These are phyloP conservation scores for Coemansia aciculifera DNA, from an alignment of 192 early-diverging fungal genomes.

Conservation along the genomic window DNA sequence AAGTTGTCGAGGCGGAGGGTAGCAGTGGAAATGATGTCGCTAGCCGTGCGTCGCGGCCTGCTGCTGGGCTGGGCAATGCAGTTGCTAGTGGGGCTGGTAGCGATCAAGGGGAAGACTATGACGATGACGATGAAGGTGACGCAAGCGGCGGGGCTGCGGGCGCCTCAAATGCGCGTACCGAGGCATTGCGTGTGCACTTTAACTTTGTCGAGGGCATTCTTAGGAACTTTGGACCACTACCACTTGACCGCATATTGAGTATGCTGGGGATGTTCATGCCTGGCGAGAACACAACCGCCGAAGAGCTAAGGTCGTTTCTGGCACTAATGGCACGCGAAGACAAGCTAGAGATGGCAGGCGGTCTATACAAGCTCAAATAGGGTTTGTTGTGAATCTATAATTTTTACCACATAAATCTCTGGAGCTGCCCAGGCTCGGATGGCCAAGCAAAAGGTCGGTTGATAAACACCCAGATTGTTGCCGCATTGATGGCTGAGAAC, in stretches of 20 bases:
- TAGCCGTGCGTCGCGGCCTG: neutral
- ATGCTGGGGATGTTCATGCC: constrained; percentile 60
- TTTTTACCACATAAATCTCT: constrained; percentile 92
- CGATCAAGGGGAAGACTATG: constrained; percentile 4
- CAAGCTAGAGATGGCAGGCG: constrained; percentile 46
- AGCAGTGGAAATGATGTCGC: neutral
- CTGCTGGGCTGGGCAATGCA: neutral
- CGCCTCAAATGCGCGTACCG: constrained; percentile 19
- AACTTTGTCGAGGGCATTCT: constrained; percentile 60
- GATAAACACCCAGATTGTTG: constrained; percentile 78
- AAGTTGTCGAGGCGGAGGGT: constrained; percentile 18
- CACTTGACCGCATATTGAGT: constrained; percentile 56
- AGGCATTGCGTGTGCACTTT: constrained; percentile 54
- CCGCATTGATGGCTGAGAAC: constrained; percentile 62
- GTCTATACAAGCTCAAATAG: constrained; percentile 46
- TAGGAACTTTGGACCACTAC: constrained; percentile 58
- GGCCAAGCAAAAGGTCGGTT: constrained; percentile 74
- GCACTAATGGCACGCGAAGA: constrained; percentile 56
- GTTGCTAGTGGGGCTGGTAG: neutral
- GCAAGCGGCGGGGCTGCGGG: neutral
- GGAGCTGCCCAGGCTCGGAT: constrained; percentile 63
- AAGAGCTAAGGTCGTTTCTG: constrained; percentile 51
- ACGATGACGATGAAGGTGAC: neutral
- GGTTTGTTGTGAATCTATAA: neutral
- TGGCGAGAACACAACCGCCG: constrained; percentile 34